Evolutionary conservation across 371 early-diverging fungal genomes (phyloP), one percentile per base, ranked within the genome.

Genomic region (Rhizopus sp.): DNA sequence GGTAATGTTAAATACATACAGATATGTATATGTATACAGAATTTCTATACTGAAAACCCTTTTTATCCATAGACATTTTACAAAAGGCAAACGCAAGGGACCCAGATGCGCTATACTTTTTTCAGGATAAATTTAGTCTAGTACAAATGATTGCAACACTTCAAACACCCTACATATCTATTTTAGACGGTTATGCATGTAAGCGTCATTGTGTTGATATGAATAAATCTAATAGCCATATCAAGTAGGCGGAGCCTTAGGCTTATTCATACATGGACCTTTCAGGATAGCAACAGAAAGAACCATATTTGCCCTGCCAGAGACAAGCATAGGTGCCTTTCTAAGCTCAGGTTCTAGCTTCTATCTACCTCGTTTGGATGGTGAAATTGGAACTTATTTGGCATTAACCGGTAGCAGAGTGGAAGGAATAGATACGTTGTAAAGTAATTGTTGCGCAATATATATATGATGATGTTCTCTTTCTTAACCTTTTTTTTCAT

Each of bases 281-380:
- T 97, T 97, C 82, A 79, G 97, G 9, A 63, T 63, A 8, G 60
- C 60, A 7, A 45, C 54, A 4, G 98, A 98, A 69, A 85, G 88
- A 55, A 92, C 97, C 1, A 71, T 91, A 44, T 93, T 96, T 68
- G 92, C 97, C 17, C 92, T 96, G 89, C 96, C 95, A 10, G 96
- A 97, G 76, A 89, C 93, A 13, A 82, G 77, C 46, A 93, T 97
- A 57, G 98, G 99, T 5, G 78, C 96, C 34, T 93, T 93, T 73
- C 93, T 97, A 3, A 97, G 95, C 60, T 95, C 97, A 5, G 99
- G 98, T 15, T 94, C 93, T 3, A 86, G 92, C 33, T 97, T 96
- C 78, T 96, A 94, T 69, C 68, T 98, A 59, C 87, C 98, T 7
- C 78, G 95, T 32, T 64, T 98, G 63, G 97, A 98, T 66, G 95